Conservation (phyloP, 176 grass and related monocot genomes). For the Oryza australiensis region DNA sequence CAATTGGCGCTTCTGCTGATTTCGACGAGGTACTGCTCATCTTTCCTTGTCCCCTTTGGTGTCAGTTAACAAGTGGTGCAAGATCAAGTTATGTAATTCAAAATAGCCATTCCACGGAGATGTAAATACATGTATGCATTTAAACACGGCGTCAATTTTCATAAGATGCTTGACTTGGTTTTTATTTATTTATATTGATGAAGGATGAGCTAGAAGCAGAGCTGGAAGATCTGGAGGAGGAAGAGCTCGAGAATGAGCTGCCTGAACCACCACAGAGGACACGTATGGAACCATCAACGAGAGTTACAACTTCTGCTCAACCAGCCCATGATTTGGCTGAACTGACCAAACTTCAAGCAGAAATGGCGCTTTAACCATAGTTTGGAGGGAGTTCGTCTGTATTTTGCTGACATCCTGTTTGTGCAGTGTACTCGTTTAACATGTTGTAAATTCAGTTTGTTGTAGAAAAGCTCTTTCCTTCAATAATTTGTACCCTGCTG, state of each 20-base stretch:
- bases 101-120: neutral
- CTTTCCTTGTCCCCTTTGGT: neutral
- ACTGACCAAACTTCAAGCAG: slow-evolving; percentile 43
- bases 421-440: neutral
- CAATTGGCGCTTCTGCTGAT: slow-evolving; percentile 53
- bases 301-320: neutral
- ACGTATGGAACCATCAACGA: neutral
- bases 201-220: slow-evolving; percentile 76
- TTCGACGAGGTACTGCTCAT: slow-evolving; percentile 57
- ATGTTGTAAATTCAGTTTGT: slow-evolving; percentile 25
- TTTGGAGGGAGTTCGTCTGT: neutral
- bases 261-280: slow-evolving; percentile 28
- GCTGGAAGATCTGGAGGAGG: slow-evolving; percentile 63
- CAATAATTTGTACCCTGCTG: too few relatives aligned
- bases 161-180: neutral
- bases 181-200: neutral
- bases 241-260: slow-evolving; percentile 44
- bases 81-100: neutral
- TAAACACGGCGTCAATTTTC: neutral
- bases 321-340: slow-evolving; percentile 33
- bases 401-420: neutral
- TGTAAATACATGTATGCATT: neutral
- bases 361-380: slow-evolving; percentile 41
- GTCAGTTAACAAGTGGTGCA: neutral
- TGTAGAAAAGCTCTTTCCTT: neutral